Evolutionary conservation across 176 grass and related monocot genomes (phyloP).

Genomic region (Pontederia paniculata): DNA sequence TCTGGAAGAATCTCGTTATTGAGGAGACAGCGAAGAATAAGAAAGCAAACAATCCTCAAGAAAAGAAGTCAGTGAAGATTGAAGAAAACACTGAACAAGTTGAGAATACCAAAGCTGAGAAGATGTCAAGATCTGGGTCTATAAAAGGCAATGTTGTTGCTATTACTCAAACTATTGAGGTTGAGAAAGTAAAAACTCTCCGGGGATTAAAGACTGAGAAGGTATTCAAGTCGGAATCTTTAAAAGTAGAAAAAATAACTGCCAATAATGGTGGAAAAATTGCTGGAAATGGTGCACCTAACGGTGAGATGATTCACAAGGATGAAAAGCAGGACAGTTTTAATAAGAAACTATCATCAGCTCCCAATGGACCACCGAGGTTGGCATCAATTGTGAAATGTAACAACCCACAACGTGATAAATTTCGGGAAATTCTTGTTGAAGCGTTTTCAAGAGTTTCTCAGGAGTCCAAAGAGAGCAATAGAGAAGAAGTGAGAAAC

Average conservation of each 20-base stretch:
- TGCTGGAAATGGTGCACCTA: background rate
- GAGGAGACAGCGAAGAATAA: background rate
- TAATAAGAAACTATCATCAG: background rate
- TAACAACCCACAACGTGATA: background rate
- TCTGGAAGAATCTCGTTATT: conserved; percentile 5
- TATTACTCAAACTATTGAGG: background rate
- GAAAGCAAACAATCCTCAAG: background rate
- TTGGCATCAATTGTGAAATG: background rate
- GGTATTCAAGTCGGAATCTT: background rate
- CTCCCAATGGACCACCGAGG: background rate
- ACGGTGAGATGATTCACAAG: background rate
- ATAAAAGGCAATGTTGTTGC: background rate
- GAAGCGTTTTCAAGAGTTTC: conserved; percentile 1
- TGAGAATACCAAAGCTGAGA: background rate
- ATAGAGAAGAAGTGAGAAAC: background rate
- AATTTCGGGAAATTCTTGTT: background rate
- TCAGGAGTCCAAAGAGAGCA: background rate
- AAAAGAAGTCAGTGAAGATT: background rate
- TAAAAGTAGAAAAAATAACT: background rate
- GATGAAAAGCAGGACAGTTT: background rate
- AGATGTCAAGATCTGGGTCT: background rate
- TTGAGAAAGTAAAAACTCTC: background rate
- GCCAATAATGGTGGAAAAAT: background rate
- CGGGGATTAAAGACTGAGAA: background rate
- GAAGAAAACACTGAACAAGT: background rate